Evolutionary conservation across 2,329 filamentous ascomycete species (phyloP), one percentile per base, ranked within the genome.

Genomic region (Mycocentrospora acerina): DNA sequence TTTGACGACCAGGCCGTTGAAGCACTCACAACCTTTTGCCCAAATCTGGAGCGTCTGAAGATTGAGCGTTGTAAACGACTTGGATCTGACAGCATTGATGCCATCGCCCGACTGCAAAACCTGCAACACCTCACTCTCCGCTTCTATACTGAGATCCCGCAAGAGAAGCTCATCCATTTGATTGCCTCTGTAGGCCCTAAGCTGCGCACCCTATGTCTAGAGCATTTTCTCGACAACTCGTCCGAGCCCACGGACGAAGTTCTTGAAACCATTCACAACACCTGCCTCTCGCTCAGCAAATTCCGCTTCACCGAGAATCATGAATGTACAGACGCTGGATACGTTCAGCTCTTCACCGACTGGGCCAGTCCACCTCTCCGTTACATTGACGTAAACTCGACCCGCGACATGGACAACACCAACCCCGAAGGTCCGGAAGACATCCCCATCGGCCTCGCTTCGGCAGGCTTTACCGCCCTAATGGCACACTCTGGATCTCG

Each of bases 221-320:
- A 84, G 56, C 75, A 80, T 16, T 87, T 90, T 44, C 66, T 77
- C 1, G 71, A 82, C 14, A 75, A 81, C 2, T 80, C 90, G 51
- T 85, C 93, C 60, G 71, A 73, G 3, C 47, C 59, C 0, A 52
- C 44, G 3, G 62, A 67, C 36, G 55, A 60, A 11, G 72, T 95
- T 1, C 76, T 96, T 2, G 74, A 80, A 31, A 74, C 79, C 1
- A 84, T 96, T 40, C 86, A 89, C 62, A 69, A 78, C 5, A 74
- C 82, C 26, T 95, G 90, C 66, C 75, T 69, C 6, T 69, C 73
- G 2, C 75, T 97, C 12, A 67, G 64, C 36, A 96, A 96, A 62
- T 77, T 97, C 13, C 86, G 90, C 34, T 81, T 97, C 53, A 86
- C 83, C 0, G 83, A 88, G 49, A 94, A 88, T 64, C 79, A 85